Evolutionary conservation across 768 basidiomycete genomes (phyloP).

Genomic region (Glaciozyma antarctica): DNA sequence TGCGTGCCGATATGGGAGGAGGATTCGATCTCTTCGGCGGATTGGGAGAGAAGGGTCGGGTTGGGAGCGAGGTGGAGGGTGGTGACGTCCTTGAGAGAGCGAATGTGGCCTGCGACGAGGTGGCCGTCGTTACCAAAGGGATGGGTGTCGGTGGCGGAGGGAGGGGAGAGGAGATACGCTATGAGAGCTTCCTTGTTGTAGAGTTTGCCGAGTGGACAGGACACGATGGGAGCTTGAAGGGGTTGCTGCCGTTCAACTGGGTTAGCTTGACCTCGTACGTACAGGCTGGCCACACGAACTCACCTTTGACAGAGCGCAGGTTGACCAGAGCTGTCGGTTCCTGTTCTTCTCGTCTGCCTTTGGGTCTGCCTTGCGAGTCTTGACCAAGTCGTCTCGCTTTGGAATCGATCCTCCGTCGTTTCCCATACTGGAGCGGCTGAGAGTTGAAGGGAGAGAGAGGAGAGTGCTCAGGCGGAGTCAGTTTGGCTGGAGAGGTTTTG

Average conservation of each 20-base stretch:
- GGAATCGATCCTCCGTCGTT: slow-evolving; percentile 42
- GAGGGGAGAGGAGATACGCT: slow-evolving; percentile 74
- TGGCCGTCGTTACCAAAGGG: slow-evolving; percentile 55
- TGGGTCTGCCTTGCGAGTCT: slow-evolving; percentile 53
- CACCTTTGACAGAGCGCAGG: slow-evolving; percentile 92
- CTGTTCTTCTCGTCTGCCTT: slow-evolving; percentile 69
- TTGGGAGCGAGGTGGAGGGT: slow-evolving; percentile 72
- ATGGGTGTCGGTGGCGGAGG: slow-evolving; percentile 46
- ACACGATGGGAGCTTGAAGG: slow-evolving; percentile 80
- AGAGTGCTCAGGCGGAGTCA: too few relatives aligned
- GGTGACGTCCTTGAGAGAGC: slow-evolving; percentile 84
- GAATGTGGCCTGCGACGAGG: slow-evolving; percentile 82
- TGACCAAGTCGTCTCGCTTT: slow-evolving; percentile 41
- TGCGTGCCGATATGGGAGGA: slow-evolving; percentile 38
- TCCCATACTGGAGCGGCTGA: slow-evolving; percentile 19
- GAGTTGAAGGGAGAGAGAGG: too few relatives aligned
- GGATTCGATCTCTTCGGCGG: slow-evolving; percentile 39
- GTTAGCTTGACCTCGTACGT: neutral
- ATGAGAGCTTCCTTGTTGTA: slow-evolving; percentile 94
- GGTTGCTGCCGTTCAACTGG: slow-evolving; percentile 49
- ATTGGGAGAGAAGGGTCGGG: slow-evolving; percentile 44
- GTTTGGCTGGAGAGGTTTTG: too few relatives aligned
- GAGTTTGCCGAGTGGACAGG: slow-evolving; percentile 82
- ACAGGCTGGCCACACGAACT: slow-evolving; percentile 16
- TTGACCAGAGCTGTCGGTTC: slow-evolving; percentile 65